Base-by-base conservation (phyloP, 805 yeast species). In the Lipomyces orientalis region DNA sequence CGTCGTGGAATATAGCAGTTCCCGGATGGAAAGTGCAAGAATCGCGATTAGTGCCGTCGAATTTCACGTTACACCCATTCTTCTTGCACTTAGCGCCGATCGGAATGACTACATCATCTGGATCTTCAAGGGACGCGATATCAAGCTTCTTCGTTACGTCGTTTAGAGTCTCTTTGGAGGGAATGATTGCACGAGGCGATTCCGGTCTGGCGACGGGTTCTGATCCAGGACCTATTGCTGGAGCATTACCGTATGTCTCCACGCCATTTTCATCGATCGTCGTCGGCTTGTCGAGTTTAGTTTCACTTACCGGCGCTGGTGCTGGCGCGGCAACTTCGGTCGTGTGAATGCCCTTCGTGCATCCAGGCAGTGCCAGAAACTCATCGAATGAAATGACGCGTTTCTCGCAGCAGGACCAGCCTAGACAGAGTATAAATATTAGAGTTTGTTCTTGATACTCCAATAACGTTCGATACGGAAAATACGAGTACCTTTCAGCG, bases 401-500 rank as follows among this genome's bases (percentile, higher is more conserved):
- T 56, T 71, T 71, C 34, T 67, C 64, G 61, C 75, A 73, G 66
- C 75, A 73, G 25, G 70, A 64, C 75, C 75, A 73, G n/a, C 74
- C 74, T 71, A 22, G 19, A 6, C 22, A n/a, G 16, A 2, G 31
- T 54, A 37, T 33, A 34, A 64, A 16, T 10, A 25, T 12, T 39
- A 51, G n/a, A 52, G 7, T 25, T 16, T 31, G 12, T 19, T n/a
- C 5, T 37, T 34, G 29, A 6, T 4, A 34, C 2, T 43, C 10
- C 10, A 22, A 3, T 31, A 19, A 25, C 34, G 55, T 52, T 52
- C 34, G 34, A 52, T n/a, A 14, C 8, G 16, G 1, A 12, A 16
- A 16, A 43, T 7, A 43, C 2, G 55, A 34, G 31, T 35, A 65
- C 75, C 73, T 56, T 72, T 73, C 55, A 73, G 51, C 1, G 75